Percentiles rank a stretch among this genome's conserved stretches.
These are phyloP conservation scores for Fusarium pseudoanthophilum DNA, from an alignment of 2,329 filamentous ascomycete species.

Conservation along the genomic window DNA sequence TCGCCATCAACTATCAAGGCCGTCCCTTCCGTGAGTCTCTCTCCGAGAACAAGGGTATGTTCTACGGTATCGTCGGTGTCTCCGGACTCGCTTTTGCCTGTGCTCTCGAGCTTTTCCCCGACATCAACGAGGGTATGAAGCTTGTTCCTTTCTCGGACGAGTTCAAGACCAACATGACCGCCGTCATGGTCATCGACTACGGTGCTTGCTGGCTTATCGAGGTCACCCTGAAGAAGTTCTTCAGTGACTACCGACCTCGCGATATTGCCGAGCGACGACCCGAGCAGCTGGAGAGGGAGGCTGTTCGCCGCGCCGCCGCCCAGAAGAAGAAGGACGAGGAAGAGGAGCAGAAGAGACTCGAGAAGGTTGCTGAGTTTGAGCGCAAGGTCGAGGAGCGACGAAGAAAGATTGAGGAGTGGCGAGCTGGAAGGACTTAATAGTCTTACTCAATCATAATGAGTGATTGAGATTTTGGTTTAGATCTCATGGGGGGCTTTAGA, in stretches of 20 bases:
- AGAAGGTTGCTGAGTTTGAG: slow-evolving; percentile 70
- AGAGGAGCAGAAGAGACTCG: slow-evolving; percentile 64
- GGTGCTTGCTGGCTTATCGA: slow-evolving; percentile 88
- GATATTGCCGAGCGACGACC: slow-evolving; percentile 89
- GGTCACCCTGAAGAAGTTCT: slow-evolving; percentile 82
- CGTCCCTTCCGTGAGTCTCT: slow-evolving; percentile 97
- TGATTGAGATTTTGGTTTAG: slow-evolving; percentile 14
- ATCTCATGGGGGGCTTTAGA: slow-evolving; percentile 29
- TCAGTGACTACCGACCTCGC: slow-evolving; percentile 92
- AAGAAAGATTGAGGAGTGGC: slow-evolving; percentile 60
- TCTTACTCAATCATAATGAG: background rate
- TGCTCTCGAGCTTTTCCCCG: slow-evolving; percentile 93
- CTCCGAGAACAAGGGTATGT: slow-evolving; percentile 97
- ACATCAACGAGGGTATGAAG: slow-evolving; percentile 92
- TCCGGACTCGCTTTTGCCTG: slow-evolving; percentile 92
- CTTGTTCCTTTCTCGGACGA: slow-evolving; percentile 89
- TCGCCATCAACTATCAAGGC: slow-evolving; percentile 99
- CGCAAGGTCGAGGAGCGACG: slow-evolving; percentile 64
- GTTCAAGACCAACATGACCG: slow-evolving; percentile 88
- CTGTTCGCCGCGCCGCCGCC: slow-evolving; percentile 65
- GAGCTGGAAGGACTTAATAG: slow-evolving; percentile 46
- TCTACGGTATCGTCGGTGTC: slow-evolving; percentile 92
- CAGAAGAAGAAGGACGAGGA: slow-evolving; percentile 59
- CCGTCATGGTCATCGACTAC: slow-evolving; percentile 89
- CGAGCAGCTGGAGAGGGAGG: slow-evolving; percentile 86